Base-by-base conservation (phyloP, 176 grass and related monocot species). In the Typha latifolia region DNA sequence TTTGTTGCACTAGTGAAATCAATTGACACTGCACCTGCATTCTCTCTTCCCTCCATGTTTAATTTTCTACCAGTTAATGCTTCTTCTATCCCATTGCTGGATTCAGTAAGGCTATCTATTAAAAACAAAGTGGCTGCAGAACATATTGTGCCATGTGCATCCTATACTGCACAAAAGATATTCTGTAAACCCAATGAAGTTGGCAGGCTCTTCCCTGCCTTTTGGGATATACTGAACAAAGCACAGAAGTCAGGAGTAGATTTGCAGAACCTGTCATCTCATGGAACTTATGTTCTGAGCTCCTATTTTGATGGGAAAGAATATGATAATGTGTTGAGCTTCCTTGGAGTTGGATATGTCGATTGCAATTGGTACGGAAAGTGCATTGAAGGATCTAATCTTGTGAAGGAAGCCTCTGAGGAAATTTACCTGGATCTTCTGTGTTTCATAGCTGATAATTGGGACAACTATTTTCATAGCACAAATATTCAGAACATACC, bases 101-200 rank as follows among this genome's bases (percentile, higher is more conserved):
- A 95, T 47, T 73, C 71, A 1, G 65, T 95, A 47, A 82, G 82
- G 64, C 18, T 59, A 47, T 72, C 66, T 5, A 95, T 95, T 29
- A 86, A 81, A 75, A 32, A 70, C 37, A 95, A 86, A 61, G 18
- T 95, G 14, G 43, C 78, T 4, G 48, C 14, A 0, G 80, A 95
- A 67, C 24, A 69, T 73, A 86, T 95, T 34, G 62, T 95, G 53
- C 90, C 82, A n/a, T 95, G 82, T 48, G 68, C 84, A 29, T 73
- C 82, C 15, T 78, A 77, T 55, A 52, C 63, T 59, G 19, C 63
- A 4, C 90, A 89, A 26, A 86, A 73, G 68, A 89, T 86, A 32
- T 95, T 95, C 57, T 84, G 86, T 72, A 89, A 84, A 57, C 86
- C 83, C 21, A 43, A 21, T 23, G 51, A 77, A 27, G 80, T 81